These are phyloP conservation scores for Daldinia sp. DNA, from an alignment of 2,329 filamentous ascomycete genomes.

Conservation along the genomic window DNA sequence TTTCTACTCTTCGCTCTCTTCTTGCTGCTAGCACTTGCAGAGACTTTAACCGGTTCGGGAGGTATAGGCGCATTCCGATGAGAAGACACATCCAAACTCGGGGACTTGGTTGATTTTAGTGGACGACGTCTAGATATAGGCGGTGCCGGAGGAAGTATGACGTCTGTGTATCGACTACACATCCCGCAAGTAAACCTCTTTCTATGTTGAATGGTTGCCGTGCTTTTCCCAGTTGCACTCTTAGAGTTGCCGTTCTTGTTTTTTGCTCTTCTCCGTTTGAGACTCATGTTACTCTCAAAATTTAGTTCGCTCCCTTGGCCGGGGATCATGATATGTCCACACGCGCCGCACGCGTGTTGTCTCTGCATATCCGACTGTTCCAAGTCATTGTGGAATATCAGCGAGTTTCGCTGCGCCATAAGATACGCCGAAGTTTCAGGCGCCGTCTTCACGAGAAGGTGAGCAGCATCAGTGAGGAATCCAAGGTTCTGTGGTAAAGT, in stretches of 20 bases:
- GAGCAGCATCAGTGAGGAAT: slow-evolving; percentile 70
- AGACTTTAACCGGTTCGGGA: slow-evolving; percentile 51
- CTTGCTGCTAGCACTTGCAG: slow-evolving; percentile 70
- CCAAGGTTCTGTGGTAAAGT: slow-evolving; percentile 45
- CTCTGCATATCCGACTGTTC: slow-evolving; percentile 61
- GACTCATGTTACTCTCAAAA: slow-evolving; percentile 58
- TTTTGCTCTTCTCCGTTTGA: slow-evolving; percentile 57
- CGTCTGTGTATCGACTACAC: slow-evolving; percentile 59
- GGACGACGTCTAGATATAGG: slow-evolving; percentile 44
- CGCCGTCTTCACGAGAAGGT: slow-evolving; percentile 64
- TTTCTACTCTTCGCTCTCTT: slow-evolving; percentile 75
- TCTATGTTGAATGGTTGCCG: slow-evolving; percentile 29
- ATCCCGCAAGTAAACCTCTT: slow-evolving; percentile 61
- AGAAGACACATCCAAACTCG: slow-evolving; percentile 1
- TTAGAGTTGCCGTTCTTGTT: slow-evolving; percentile 27
- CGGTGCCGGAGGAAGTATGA: slow-evolving; percentile 56
- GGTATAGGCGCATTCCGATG: slow-evolving; percentile 20
- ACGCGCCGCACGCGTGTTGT: slow-evolving; percentile 68
- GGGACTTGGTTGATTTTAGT: slow-evolving; percentile 48
- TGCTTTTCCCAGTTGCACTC: slow-evolving; percentile 44
- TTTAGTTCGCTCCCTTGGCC: slow-evolving; percentile 60
- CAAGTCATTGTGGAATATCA: slow-evolving; percentile 63
- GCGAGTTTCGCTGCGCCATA: slow-evolving; percentile 64
- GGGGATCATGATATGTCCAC: slow-evolving; percentile 70
- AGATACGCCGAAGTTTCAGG: slow-evolving; percentile 71